Conservation (phyloP, 192 early-diverging fungal species). For the Borealophlyctis nickersoniae region DNA sequence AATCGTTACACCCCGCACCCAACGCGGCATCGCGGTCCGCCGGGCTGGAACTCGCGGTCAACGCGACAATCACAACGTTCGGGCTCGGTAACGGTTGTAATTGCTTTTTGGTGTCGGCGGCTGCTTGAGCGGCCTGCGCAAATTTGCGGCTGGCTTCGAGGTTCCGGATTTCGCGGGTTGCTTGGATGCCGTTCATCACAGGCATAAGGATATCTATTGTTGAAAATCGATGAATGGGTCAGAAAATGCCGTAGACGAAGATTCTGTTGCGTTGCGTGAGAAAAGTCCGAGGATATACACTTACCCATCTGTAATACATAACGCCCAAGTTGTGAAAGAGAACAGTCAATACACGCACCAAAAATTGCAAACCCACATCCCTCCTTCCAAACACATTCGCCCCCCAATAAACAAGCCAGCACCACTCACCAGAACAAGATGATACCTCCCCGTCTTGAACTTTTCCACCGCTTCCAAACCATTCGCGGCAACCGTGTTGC, state of each 20-base stretch:
- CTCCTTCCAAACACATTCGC: no score
- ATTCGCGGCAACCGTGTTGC: slow-evolving; percentile 59
- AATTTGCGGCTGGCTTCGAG: slow-evolving; percentile 37
- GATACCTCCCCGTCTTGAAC: slow-evolving; percentile 48
- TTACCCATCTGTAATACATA: slow-evolving; percentile 8
- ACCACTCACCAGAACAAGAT: slow-evolving; percentile 16
- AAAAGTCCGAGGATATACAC: no score
- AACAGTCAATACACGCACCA: no score
- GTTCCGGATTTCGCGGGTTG: slow-evolving; percentile 25
- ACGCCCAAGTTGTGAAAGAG: no score
- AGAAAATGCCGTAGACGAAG: no score
- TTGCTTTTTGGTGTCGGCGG: background rate
- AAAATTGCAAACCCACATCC: no score
- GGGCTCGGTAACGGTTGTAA: background rate
- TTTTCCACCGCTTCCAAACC: slow-evolving; percentile 79
- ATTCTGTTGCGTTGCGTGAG: no score
- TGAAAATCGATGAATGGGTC: background rate
- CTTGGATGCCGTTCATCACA: slow-evolving; percentile 31
- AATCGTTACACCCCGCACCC: slow-evolving; percentile 86
- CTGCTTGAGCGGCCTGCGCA: background rate
- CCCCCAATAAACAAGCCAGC: no score
- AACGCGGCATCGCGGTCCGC: slow-evolving; percentile 71
- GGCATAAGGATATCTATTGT: slow-evolving; percentile 30
- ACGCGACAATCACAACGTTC: slow-evolving; percentile 78
- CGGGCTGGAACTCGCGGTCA: slow-evolving; percentile 74